Evolutionary conservation across 2,329 filamentous ascomycete species (phyloP), one percentile per base, ranked within the genome.

Genomic region (Paramyrothecium roridum): DNA sequence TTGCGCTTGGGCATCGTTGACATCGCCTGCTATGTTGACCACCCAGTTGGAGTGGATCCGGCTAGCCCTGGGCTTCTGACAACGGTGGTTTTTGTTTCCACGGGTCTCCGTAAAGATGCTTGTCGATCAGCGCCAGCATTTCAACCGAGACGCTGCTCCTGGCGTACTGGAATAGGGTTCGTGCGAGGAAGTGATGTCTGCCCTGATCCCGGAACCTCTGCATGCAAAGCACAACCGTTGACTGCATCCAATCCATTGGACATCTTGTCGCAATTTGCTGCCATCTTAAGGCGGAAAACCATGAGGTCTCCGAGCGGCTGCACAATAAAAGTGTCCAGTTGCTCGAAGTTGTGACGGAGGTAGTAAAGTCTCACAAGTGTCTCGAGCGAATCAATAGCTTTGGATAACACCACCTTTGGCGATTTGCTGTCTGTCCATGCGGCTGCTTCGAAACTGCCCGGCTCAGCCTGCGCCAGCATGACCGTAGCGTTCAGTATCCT

Each of bases 291-390:
- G 12, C 37, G 37, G 13, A 7, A 19, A 43, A 3, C n/a, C 4
- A 19, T 3, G 13, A 43, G 13, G 7, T 52, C 51, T n/a, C 23
- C 11, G 11, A 52, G 26, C 3, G 22, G 34, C 12, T 34, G 22
- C 13, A 52, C 11, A 11, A 52, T 26, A 23, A 37, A 52, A n/a
- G 50, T 52, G 33, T 52, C 50, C 17, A 52, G 37, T 22, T 37
- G 37, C 50, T 52, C 50, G 47, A 50, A 50, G 17, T 46, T 34
- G 52, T 54, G 52, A 7, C 52, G 52, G 4, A 54, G 22, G 22
- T 48, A 54, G 33, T 54, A 54, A 17, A 54, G 12, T 22, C 52
- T 22, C 3, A 40, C 12, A 6, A 54, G 26, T 4, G 52, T 54
- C 34, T 54, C 46, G 12, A 54, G 20, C 10, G n/a, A 11, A 17